Conservation (phyloP, 2,329 filamentous ascomycete genomes). For the Phymatotrichopsis omnivora region DNA sequence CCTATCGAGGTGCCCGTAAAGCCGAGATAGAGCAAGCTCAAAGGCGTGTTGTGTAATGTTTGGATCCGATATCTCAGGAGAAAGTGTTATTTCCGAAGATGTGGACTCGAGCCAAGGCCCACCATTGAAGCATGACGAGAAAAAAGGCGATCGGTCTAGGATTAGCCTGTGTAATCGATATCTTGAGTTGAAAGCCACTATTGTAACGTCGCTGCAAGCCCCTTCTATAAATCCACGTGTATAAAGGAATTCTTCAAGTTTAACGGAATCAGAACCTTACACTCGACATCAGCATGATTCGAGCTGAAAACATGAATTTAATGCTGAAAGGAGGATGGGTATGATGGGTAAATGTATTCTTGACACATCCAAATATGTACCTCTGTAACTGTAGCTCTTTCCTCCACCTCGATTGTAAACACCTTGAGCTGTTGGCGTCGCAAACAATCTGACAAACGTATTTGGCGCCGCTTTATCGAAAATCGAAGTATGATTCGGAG, state of each 20-base stretch:
- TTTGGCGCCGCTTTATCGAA: conserved; percentile 14
- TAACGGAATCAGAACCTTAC: conserved; percentile 25
- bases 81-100: conserved; percentile 26
- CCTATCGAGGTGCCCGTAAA: conserved; percentile 27
- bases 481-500: conserved; percentile 15
- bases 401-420: conserved; percentile 11
- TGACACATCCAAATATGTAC: conserved; percentile 1
- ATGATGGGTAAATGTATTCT: not conserved
- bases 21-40: conserved; percentile 25
- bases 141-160: conserved; percentile 27
- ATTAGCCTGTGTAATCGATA: conserved; percentile 28
- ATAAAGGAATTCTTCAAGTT: conserved; percentile 28
- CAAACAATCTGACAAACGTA: conserved; percentile 17
- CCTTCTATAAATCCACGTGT: conserved; percentile 28
- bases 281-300: not conserved
- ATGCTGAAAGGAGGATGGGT: not conserved
- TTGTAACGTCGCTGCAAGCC: conserved; percentile 27
- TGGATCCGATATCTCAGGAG: conserved; percentile 26
- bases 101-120: conserved; percentile 27
- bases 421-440: conserved; percentile 20
- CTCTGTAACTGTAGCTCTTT: conserved; percentile 23
- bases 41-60: conserved; percentile 28
- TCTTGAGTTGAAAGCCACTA: conserved; percentile 24
- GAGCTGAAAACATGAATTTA: not conserved
- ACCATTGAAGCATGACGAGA: conserved; percentile 28